Conservation (phyloP, 306 rosid genomes). For the Vigna reflexopilosa region DNA sequence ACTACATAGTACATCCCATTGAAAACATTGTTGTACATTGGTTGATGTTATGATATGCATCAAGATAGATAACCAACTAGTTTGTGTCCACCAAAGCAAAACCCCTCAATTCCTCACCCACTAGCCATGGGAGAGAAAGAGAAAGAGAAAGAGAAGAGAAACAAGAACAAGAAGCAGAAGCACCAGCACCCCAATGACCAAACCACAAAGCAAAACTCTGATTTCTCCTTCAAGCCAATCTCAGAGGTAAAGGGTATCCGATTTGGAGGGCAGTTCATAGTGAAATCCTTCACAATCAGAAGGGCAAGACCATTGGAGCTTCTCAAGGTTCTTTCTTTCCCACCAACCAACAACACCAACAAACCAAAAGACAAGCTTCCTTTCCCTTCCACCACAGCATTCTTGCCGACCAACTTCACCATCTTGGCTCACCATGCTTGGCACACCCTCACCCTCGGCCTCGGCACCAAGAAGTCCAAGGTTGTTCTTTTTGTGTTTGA, state of each 20-base stretch:
- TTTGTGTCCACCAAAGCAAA: slow-evolving; percentile 29
- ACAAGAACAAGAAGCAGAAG: slow-evolving; percentile 84
- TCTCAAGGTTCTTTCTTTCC: slow-evolving; percentile 75
- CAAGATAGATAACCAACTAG: slow-evolving; percentile 45
- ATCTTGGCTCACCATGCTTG: slow-evolving; percentile 96
- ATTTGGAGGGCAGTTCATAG: slow-evolving; percentile 96
- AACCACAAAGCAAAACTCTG: slow-evolving; percentile 67
- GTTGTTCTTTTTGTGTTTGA: slow-evolving; percentile 86
- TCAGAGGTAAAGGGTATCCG: slow-evolving; percentile 91
- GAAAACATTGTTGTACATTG: slow-evolving; percentile 33
- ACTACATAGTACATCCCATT: slow-evolving; percentile 26
- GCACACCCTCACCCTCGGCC: slow-evolving; percentile 95
- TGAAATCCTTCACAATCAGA: slow-evolving; percentile 90
- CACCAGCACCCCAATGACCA: slow-evolving; percentile 92
- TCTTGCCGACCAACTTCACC: slow-evolving; percentile 91
- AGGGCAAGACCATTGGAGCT: slow-evolving; percentile 80
- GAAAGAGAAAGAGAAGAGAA: slow-evolving; percentile 60
- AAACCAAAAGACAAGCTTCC: slow-evolving; percentile 50
- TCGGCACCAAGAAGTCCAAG: slow-evolving; percentile 93
- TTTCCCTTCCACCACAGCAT: slow-evolving; percentile 90
- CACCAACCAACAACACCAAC: slow-evolving; percentile 56
- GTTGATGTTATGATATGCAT: slow-evolving; percentile 41
- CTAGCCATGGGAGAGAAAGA: slow-evolving; percentile 57
- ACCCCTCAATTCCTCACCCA: slow-evolving; percentile 26
- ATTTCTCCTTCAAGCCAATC: slow-evolving; percentile 88